A percentile compares a stretch with the other conserved stretches of the same genome.
Evolutionary conservation across 1,139 yeast species (phyloP).

Genomic region (Saccharomyces hybrid): DNA sequence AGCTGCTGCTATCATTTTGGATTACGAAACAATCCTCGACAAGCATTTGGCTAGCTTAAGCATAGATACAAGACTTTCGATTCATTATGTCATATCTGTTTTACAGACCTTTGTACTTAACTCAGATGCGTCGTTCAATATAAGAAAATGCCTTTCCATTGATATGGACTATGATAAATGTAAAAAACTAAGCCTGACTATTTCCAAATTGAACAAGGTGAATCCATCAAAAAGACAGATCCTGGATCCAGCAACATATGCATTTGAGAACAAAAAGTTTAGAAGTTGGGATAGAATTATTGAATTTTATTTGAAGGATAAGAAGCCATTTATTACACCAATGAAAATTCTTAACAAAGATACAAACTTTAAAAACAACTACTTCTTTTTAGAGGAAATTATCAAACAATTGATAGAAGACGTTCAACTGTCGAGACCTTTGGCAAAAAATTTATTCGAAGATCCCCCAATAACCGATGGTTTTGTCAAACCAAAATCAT

Average conservation of each 20-base stretch:
- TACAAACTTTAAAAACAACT: constrained; percentile 2
- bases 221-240: constrained; percentile 21
- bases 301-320: constrained; percentile 18
- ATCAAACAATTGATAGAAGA: not conserved
- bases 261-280: constrained; percentile 2
- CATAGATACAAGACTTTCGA: constrained; percentile 17
- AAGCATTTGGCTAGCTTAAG: constrained; percentile 17
- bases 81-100: constrained; percentile 18
- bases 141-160: constrained; percentile 26
- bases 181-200: constrained; percentile 20
- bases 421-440: not conserved
- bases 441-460: constrained; percentile 3
- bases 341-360: not conserved
- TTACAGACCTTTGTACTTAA: constrained; percentile 24
- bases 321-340: constrained; percentile 6
- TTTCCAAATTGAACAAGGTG: constrained; percentile 21
- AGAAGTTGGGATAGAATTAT: constrained; percentile 18
- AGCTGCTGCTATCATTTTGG: constrained; percentile 10
- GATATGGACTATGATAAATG: constrained; percentile 31
- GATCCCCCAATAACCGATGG: not conserved
- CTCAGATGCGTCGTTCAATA: constrained; percentile 19
- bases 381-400: constrained; percentile 2
- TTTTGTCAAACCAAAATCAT: constrained; percentile 2
- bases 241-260: constrained; percentile 22
- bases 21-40: constrained; percentile 21